Conservation (phyloP, 768 basidiomycete species). For the Sarcodon sp. region DNA sequence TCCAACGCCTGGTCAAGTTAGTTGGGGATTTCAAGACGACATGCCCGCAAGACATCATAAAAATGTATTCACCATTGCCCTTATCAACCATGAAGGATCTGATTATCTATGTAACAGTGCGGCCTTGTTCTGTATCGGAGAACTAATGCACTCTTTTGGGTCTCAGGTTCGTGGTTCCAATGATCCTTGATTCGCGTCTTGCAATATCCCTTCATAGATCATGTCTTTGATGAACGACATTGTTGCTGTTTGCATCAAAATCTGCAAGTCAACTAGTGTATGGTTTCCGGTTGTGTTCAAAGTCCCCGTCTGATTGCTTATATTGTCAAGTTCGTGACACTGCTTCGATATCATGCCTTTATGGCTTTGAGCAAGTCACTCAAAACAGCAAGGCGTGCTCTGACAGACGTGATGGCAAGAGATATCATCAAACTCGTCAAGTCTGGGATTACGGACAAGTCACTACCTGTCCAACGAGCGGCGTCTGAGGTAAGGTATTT, state of each 20-base stretch:
- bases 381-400: constrained; percentile 67
- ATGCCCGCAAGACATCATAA: not conserved
- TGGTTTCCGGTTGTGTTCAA: constrained; percentile 14
- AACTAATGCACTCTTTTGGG: constrained; percentile 78
- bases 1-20: constrained; percentile 66
- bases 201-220: constrained; percentile 33
- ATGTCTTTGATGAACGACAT: constrained; percentile 96
- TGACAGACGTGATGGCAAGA: constrained; percentile 64
- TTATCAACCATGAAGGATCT: not conserved
- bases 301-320: not conserved
- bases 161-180: constrained; percentile 47
- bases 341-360: constrained; percentile 76
- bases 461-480: constrained; percentile 74
- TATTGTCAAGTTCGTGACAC: not conserved
- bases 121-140: constrained; percentile 77
- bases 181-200: not conserved
- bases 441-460: constrained; percentile 66
- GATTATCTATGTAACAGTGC: constrained; percentile 33
- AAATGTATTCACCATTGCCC: not conserved
- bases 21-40: constrained; percentile 56
- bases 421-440: constrained; percentile 82
- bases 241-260: constrained; percentile 46
- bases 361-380: constrained; percentile 68
- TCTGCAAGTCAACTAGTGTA: constrained; percentile 62
- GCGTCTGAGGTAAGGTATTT: constrained; percentile 50